phyloP scores from a whole-genome alignment of 352 stramenopile species.

The Globisporangium spiculum region DNA sequence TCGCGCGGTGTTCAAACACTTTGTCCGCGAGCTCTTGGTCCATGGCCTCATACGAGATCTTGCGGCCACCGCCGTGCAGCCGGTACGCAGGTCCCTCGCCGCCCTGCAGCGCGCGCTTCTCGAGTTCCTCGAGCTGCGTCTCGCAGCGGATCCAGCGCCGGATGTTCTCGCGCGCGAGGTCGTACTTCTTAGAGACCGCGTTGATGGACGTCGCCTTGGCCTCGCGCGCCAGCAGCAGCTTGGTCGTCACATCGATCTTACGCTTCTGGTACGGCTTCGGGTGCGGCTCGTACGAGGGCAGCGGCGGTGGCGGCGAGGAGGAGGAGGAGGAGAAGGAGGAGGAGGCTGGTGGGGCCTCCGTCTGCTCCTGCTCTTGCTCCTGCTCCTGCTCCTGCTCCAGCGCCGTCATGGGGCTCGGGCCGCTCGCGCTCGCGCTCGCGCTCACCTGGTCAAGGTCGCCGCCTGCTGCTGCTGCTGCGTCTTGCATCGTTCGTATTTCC shows the following conservation, averaged over 20 bases:
- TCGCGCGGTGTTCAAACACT: constrained; percentile 6
- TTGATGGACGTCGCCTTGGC: constrained; percentile 14
- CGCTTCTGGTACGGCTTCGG: constrained; percentile 9
- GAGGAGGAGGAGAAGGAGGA: too few species aligned
- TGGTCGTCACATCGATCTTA: constrained; percentile 16
- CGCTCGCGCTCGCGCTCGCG: too few species aligned
- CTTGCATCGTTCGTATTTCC: too few species aligned
- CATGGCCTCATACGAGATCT: constrained; percentile 13
- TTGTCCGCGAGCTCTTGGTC: constrained; percentile 16
- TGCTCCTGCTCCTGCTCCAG: too few species aligned
- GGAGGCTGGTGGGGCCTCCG: too few species aligned
- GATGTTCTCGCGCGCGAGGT: constrained; percentile 14
- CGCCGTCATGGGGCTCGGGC: too few species aligned
- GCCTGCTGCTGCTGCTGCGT: too few species aligned
- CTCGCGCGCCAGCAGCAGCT: constrained; percentile 13
- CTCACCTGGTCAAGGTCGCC: too few species aligned
- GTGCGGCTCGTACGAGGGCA: background rate
- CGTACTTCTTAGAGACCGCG: constrained; percentile 13
- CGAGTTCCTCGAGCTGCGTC: constrained; percentile 3
- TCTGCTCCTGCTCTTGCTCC: too few species aligned
- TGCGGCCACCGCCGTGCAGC: constrained; percentile 5
- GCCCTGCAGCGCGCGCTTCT: background rate
- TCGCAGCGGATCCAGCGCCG: constrained; percentile 15
- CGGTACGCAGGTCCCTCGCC: constrained; percentile 2
- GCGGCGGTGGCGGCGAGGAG: too few species aligned